These are phyloP conservation scores for Salicornia ramosissima DNA, from an alignment of 148 eudicot species.

Conservation along the genomic window DNA sequence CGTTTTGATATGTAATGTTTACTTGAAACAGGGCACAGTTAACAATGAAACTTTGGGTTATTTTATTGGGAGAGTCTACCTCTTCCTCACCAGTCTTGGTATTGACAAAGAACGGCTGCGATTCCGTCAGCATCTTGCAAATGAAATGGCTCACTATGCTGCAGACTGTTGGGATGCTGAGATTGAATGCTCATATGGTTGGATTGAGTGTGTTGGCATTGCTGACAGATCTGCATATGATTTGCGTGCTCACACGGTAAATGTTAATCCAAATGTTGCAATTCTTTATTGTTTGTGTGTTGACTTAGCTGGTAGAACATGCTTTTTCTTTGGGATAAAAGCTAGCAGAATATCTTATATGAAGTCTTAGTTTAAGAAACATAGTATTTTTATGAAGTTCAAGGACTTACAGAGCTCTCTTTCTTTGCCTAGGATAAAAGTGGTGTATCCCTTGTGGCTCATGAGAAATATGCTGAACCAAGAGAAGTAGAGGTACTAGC, in stretches of 20 bases:
- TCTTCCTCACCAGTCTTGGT: constrained; percentile 76
- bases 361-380: not conserved
- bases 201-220: constrained; percentile 99
- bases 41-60: constrained; percentile 91
- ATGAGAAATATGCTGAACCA: constrained; percentile 78
- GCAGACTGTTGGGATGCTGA: constrained; percentile 99
- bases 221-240: constrained; percentile 96
- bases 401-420: not conserved
- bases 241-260: constrained; percentile 86
- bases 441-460: constrained; percentile 81
- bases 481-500: constrained; percentile 76
- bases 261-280: not conserved
- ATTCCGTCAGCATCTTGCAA: constrained; percentile 93
- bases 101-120: constrained; percentile 78
- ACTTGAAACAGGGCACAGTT: constrained; percentile 58
- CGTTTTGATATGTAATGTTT: constrained; percentile 11
- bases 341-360: not conserved
- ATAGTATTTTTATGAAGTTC: not conserved
- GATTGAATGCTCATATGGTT: constrained; percentile 88
- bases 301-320: not conserved
- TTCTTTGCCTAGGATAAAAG: constrained; percentile 61
- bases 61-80: constrained; percentile 89
- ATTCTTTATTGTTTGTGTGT: not conserved
- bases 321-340: not conserved
- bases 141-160: constrained; percentile 99